Evolutionary conservation across 208 protist genomes (phyloP), one percentile per base, ranked within the genome.

Genomic region (Trypanosoma cruzi): DNA sequence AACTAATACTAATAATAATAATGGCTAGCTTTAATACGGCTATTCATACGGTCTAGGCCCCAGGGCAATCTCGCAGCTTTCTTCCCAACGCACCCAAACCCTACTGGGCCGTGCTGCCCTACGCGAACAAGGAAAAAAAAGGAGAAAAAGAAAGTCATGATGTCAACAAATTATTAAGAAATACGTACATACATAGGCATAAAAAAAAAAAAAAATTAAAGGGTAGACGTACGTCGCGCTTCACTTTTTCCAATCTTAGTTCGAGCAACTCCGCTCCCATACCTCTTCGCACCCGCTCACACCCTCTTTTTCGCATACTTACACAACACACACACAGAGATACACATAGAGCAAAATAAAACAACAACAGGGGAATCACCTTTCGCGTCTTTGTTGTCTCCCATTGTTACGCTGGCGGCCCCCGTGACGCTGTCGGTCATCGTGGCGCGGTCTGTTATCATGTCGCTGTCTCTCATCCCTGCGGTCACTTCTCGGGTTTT

Each of bases 401-500:
- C 13, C 46, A n/a, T 67, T 56, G 24, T 69, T 54, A 22, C 62
- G 59, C 29, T 61, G 46, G 2, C 40, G 24, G 14, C n/a, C 50
- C 16, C 62, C 66, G 14, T 60, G 24, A 34, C 57, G 67, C 55
- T 34, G 60, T 22, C 60, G 40, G 1, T 49, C 58, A 24, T 64
- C 67, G 8, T 63, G 16, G 14, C 58, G 52, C 0, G 53, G 4
- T 40, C 59, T n/a, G 22, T 40, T 34, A 5, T 68, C 70, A 29
- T 60, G 28, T 16, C 62, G 70, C 10, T 67, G 22, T 49, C 34
- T 67, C 1, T 70, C 71, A 40, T 70, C 71, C 24, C 29, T 62
- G 29, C 49, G 63, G 22, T 70, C 44, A 50, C 48, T 22, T 49
- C 49, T 58, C 37, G 36, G 34, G 24, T 32, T 48, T 14, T 71